Evolutionary conservation across 225 moss, liverwort and hornwort species (phyloP).

Genomic region (Anthoceros angustus): DNA sequence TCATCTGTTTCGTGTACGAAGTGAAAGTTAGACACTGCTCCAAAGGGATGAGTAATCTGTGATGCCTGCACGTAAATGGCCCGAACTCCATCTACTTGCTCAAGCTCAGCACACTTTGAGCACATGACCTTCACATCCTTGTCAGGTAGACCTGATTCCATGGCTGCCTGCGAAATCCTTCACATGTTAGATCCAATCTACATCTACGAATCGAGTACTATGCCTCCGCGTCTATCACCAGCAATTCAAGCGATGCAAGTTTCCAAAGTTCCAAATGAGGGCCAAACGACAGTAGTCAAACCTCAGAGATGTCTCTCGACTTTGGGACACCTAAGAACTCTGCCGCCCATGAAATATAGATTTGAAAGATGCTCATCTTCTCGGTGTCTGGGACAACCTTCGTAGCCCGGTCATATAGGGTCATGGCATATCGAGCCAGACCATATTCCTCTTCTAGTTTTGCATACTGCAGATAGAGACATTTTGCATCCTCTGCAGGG

Average conservation of each 20-base stretch:
- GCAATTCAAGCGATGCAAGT: too few relatives aligned
- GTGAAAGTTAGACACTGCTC: conserved; percentile 95
- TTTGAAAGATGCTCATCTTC: conserved; percentile 73
- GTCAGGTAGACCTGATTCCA: conserved; percentile 72
- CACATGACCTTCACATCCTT: conserved; percentile 98
- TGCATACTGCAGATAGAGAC: conserved; percentile 75
- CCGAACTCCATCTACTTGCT: conserved; percentile 85
- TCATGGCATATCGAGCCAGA: conserved; percentile 70
- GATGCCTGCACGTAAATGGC: conserved; percentile 87
- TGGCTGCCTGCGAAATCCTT: conserved; percentile 46
- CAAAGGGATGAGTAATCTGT: conserved; percentile 92
- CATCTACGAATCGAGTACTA: too few relatives aligned
- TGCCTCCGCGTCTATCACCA: too few relatives aligned
- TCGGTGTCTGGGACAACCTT: conserved; percentile 78
- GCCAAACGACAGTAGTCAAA: too few relatives aligned
- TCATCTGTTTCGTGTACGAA: conserved; percentile 39
- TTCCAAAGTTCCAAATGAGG: too few relatives aligned
- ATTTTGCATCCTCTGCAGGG: conserved; percentile 85
- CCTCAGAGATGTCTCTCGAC: conserved; percentile 92
- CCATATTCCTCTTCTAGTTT: conserved; percentile 96
- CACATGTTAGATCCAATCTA: too few relatives aligned
- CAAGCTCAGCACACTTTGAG: conserved; percentile 93
- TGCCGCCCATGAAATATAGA: conserved; percentile 84
- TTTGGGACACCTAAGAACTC: conserved; percentile 83
- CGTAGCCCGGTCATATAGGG: conserved; percentile 81